Evolutionary conservation across 306 rosid species (phyloP).

Genomic region (Delonix regia): DNA sequence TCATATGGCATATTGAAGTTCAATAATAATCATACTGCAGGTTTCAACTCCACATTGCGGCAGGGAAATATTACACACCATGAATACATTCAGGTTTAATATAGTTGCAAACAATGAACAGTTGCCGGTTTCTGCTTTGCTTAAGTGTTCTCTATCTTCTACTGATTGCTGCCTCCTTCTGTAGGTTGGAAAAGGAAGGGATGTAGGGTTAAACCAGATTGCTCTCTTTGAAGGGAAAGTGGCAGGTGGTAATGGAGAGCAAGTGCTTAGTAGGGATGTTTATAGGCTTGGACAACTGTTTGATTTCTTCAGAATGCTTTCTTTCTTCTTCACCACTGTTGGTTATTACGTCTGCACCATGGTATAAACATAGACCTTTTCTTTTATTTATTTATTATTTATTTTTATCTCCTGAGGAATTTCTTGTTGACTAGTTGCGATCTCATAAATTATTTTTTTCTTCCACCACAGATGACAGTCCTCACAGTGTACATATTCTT

Average conservation of each 20-base stretch:
- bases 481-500: conserved; percentile 87
- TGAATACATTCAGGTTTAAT: conserved; percentile 89
- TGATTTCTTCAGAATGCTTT: conserved; percentile 97
- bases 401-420: not conserved
- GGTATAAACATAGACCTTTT: conserved; percentile 48
- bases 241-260: conserved; percentile 99
- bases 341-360: conserved; percentile 95
- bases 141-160: conserved; percentile 27
- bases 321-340: conserved; percentile 93
- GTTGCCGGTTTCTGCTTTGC: conserved; percentile 29
- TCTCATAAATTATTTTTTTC: conserved; percentile 27
- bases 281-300: conserved; percentile 92
- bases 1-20: conserved; percentile 8
- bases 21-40: conserved; percentile 46
- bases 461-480: conserved; percentile 87
- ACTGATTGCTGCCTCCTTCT: conserved; percentile 39
- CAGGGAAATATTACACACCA: conserved; percentile 96
- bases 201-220: conserved; percentile 97
- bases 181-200: conserved; percentile 99
- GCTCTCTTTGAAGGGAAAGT: conserved; percentile 99
- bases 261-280: conserved; percentile 92
- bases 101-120: conserved; percentile 20
- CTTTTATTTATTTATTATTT: no score
- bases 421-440: conserved; percentile 20
- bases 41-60: conserved; percentile 95